These are phyloP conservation scores for Dalbergia cochinchinensis DNA, from an alignment of 306 rosid genomes.

Conservation along the genomic window DNA sequence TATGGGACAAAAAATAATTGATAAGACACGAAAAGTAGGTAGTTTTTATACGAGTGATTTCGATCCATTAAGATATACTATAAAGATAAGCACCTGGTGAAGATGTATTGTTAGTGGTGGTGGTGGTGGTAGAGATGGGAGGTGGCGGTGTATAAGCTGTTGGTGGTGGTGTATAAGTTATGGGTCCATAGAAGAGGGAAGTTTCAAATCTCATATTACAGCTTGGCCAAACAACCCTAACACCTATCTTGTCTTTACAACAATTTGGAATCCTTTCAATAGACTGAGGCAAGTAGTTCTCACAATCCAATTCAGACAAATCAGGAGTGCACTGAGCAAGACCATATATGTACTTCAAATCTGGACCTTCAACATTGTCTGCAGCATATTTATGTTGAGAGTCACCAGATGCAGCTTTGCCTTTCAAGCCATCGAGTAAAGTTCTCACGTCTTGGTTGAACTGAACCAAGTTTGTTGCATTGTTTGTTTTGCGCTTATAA, in stretches of 20 bases:
- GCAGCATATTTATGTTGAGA: conserved; percentile 39
- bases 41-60: no score
- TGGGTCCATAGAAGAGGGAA: neutral
- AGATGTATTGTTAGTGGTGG: neutral
- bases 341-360: conserved; percentile 21
- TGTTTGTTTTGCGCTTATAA: no score
- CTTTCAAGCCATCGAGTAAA: conserved; percentile 20
- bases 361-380: neutral
- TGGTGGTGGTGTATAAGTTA: no score
- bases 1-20: no score
- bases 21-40: no score
- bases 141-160: neutral
- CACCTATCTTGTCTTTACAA: neutral
- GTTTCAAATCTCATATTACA: neutral
- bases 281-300: neutral
- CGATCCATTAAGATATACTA: no score
- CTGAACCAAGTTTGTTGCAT: neutral
- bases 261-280: neutral
- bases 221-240: neutral
- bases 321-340: conserved; percentile 43
- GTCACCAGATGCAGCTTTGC: conserved; percentile 35
- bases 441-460: neutral
- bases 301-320: conserved; percentile 10
- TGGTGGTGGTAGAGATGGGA: no score
- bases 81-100: neutral